phyloP scores from a whole-genome alignment of 306 rosid species.

The Cotoneaster glaucophyllus region DNA sequence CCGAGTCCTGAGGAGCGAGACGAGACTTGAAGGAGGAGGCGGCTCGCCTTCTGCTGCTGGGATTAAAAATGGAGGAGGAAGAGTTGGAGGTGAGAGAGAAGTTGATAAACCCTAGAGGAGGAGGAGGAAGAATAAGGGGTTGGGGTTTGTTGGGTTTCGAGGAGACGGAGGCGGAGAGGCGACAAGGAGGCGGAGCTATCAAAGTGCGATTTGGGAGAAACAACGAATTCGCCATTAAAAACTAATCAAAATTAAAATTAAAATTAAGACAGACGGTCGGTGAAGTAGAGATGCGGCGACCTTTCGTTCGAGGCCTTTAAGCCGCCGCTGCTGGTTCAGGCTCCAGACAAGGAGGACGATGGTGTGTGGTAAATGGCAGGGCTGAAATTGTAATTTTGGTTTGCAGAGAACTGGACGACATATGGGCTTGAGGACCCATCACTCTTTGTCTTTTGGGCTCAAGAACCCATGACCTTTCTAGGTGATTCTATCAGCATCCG shows the following conservation, averaged over 20 bases:
- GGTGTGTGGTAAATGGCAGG: neutral
- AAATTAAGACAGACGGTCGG: neutral
- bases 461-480: neutral
- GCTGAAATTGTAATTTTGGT: neutral
- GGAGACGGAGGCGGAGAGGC: slow-evolving; percentile 26
- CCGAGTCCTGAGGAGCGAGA: slow-evolving; percentile 30
- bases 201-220: slow-evolving; percentile 30
- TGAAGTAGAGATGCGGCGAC: neutral
- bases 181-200: slow-evolving; percentile 20
- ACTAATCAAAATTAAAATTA: too few species aligned
- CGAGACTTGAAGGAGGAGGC: slow-evolving; percentile 20
- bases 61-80: neutral
- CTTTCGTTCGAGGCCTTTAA: neutral
- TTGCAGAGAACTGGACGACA: neutral
- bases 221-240: slow-evolving; percentile 38
- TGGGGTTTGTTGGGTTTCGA: slow-evolving; percentile 24
- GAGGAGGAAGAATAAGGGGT: slow-evolving; percentile 8
- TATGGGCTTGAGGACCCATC: neutral
- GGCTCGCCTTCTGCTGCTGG: neutral
- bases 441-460: neutral
- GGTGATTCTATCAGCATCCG: neutral
- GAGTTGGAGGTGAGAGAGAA: neutral
- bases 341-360: neutral
- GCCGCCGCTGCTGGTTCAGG: neutral
- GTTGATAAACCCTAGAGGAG: slow-evolving; percentile 16